These are phyloP conservation scores for Musa beccarii DNA, from an alignment of 176 grass and related monocot species.

Conservation along the genomic window DNA sequence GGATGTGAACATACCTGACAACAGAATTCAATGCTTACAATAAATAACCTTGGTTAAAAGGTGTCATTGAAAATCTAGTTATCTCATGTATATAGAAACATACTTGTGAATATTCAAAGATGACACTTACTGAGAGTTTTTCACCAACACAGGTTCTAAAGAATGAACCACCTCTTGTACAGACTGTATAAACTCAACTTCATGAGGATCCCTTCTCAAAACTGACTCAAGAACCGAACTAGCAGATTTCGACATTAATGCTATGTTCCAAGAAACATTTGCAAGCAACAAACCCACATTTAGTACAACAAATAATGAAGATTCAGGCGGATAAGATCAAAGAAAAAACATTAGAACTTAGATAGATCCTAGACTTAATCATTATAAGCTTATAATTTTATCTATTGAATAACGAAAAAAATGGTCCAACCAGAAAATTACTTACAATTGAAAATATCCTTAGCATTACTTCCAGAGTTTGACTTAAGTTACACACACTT, in stretches of 20 bases:
- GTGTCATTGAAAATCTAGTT: neutral
- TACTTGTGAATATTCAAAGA: neutral
- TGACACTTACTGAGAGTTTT: conserved; percentile 66
- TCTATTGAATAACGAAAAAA: neutral
- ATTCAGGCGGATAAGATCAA: neutral
- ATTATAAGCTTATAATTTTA: neutral
- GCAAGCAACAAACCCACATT: conserved; percentile 27
- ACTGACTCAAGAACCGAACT: conserved; percentile 88
- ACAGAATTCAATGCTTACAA: conserved; percentile 20
- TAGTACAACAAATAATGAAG: neutral
- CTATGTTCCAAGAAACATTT: conserved; percentile 30
- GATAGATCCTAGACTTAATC: neutral
- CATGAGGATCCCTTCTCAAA: conserved; percentile 77
- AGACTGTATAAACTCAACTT: conserved; percentile 94
- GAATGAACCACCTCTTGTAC: conserved; percentile 97
- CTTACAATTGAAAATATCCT: no score
- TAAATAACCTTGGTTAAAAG: neutral
- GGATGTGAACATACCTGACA: conserved; percentile 78
- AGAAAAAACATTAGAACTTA: neutral
- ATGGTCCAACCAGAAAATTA: neutral
- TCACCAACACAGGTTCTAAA: conserved; percentile 81
- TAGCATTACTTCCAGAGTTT: no score
- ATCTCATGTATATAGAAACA: neutral
- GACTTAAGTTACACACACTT: no score
- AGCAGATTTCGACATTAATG: conserved; percentile 77